phyloP scores from a whole-genome alignment of 2,329 filamentous ascomycete genomes.

The Lasiodiplodia sp. region DNA sequence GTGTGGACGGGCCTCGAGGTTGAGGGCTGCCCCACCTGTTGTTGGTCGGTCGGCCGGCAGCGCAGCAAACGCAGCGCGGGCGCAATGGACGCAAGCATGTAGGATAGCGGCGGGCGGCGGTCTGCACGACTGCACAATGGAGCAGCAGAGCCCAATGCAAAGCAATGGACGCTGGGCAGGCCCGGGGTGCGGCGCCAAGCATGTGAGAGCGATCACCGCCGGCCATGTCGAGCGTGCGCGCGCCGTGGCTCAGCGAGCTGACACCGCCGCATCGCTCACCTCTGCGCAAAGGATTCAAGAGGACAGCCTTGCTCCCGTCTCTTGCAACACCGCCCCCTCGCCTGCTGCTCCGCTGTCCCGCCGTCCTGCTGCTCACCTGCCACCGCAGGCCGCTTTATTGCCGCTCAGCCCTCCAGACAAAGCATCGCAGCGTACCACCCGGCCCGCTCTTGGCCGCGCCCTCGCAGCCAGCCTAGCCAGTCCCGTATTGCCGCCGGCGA shows the following conservation, averaged over 20 bases:
- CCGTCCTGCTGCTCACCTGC: constrained; percentile 4
- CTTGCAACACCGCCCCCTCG: constrained; percentile 6
- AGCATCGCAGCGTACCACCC: constrained; percentile 16
- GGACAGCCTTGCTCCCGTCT: constrained; percentile 13
- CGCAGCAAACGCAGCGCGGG: constrained; percentile 8
- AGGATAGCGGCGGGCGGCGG: not conserved
- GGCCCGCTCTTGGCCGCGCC: constrained; percentile 25
- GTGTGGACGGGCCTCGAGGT: constrained; percentile 3
- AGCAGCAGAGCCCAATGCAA: not conserved
- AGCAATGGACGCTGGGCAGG: constrained; percentile 5
- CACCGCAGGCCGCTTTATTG: constrained; percentile 14
- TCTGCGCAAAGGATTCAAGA: constrained; percentile 23
- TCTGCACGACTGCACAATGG: not conserved
- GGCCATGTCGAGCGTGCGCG: constrained; percentile 13
- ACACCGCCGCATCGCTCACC: constrained; percentile 27
- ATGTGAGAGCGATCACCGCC: constrained; percentile 25
- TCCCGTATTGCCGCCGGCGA: constrained; percentile 24
- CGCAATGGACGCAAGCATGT: not conserved
- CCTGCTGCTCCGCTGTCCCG: constrained; percentile 7
- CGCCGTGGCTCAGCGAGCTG: constrained; percentile 27
- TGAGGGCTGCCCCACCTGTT: constrained; percentile 14
- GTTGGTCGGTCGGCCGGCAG: constrained; percentile 2
- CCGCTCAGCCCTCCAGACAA: constrained; percentile 10
- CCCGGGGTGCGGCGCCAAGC: constrained; percentile 12
- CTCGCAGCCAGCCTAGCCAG: constrained; percentile 21